phyloP scores from a whole-genome alignment of 345 rosid species.

The Salix arbutifolia region DNA sequence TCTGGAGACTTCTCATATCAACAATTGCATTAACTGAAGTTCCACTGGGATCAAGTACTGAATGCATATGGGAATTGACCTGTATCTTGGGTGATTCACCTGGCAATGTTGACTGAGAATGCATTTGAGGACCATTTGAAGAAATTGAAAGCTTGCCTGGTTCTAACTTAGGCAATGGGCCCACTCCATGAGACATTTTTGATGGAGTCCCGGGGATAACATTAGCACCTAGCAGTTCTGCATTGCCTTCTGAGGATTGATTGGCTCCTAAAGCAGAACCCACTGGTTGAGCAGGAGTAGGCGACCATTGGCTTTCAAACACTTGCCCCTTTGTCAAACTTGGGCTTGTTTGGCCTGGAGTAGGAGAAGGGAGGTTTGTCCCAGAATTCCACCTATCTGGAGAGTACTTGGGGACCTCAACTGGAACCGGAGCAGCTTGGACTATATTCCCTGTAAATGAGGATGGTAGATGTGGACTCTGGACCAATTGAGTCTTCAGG shows the following conservation, averaged over 20 bases:
- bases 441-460: slow-evolving; percentile 16
- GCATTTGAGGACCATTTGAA: slow-evolving; percentile 31
- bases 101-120: slow-evolving; percentile 25
- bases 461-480: slow-evolving; percentile 18
- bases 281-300: slow-evolving; percentile 42
- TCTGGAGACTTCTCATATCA: slow-evolving; percentile 47
- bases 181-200: slow-evolving; percentile 29
- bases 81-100: slow-evolving; percentile 37
- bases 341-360: slow-evolving; percentile 59
- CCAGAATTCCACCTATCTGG: slow-evolving; percentile 57
- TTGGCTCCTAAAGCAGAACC: slow-evolving; percentile 29
- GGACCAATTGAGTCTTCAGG: slow-evolving; percentile 32
- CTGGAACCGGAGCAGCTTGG: slow-evolving; percentile 26
- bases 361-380: slow-evolving; percentile 84
- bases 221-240: slow-evolving; percentile 28
- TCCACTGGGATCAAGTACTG: slow-evolving; percentile 12
- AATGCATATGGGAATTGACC: slow-evolving; percentile 32
- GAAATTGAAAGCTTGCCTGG: slow-evolving; percentile 32
- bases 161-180: slow-evolving; percentile 37
- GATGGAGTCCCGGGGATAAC: slow-evolving; percentile 25
- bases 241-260: slow-evolving; percentile 25
- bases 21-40: slow-evolving; percentile 24
- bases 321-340: slow-evolving; percentile 37
- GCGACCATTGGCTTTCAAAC: slow-evolving; percentile 66
- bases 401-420: slow-evolving; percentile 53